Evolutionary conservation across 768 basidiomycete genomes (phyloP).

Genomic region (Lactifluus echinatus): DNA sequence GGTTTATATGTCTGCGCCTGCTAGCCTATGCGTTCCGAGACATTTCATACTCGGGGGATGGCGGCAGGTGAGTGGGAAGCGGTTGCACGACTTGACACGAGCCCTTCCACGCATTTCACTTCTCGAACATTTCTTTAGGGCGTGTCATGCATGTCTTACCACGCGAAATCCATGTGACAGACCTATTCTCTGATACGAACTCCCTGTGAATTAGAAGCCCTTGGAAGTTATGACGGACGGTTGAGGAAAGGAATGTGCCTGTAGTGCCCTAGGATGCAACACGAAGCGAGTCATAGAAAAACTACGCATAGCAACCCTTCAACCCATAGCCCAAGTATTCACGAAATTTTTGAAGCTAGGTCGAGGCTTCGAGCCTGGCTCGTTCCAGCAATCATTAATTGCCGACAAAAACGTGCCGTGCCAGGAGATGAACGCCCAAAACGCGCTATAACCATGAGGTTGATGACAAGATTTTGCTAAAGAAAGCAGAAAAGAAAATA

Average conservation of each 20-base stretch:
- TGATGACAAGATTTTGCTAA: slow-evolving; percentile 9
- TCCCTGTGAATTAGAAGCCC: background rate
- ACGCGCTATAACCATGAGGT: slow-evolving; percentile 16
- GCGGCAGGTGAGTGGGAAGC: slow-evolving; percentile 10
- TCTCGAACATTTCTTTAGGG: slow-evolving; percentile 10
- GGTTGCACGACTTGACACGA: slow-evolving; percentile 1
- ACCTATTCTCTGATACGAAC: background rate
- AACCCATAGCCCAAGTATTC: background rate
- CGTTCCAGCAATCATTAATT: slow-evolving; percentile 7
- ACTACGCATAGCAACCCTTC: slow-evolving; percentile 13
- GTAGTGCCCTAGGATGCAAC: background rate
- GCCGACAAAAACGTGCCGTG: slow-evolving; percentile 17
- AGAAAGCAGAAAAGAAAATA: background rate
- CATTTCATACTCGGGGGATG: slow-evolving; percentile 1
- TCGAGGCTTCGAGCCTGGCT: slow-evolving; percentile 7
- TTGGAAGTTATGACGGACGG: background rate
- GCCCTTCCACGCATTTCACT: slow-evolving; percentile 14
- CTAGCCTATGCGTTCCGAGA: slow-evolving; percentile 3
- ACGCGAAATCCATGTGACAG: slow-evolving; percentile 17
- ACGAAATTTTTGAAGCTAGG: background rate
- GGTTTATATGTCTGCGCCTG: slow-evolving; percentile 9
- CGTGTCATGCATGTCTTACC: slow-evolving; percentile 14
- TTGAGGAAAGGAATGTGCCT: slow-evolving; percentile 3
- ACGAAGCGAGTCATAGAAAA: background rate
- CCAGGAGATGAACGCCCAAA: slow-evolving; percentile 3